Evolutionary conservation across 192 early-diverging fungal species (phyloP).

Genomic region (Backusella psychrophila): DNA sequence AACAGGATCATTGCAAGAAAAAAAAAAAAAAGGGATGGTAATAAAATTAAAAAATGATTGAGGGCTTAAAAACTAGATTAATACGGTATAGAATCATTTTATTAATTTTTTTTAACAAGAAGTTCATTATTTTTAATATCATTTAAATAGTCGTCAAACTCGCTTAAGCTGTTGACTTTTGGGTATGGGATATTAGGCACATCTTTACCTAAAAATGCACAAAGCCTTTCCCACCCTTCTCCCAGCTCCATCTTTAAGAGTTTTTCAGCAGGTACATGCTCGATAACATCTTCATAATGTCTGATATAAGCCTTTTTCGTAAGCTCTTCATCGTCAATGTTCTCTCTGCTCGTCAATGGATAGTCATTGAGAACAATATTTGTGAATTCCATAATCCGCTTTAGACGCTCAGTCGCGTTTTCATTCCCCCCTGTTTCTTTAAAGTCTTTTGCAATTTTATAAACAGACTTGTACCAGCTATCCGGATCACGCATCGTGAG

Average conservation of each 20-base stretch:
- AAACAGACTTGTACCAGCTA: slow-evolving; percentile 19
- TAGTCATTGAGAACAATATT: not conserved
- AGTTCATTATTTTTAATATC: not conserved
- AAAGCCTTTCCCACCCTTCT: slow-evolving; percentile 4
- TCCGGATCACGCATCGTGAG: slow-evolving; percentile 12
- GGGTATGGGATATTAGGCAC: not conserved
- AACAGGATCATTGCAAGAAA: not conserved
- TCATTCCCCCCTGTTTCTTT: not conserved
- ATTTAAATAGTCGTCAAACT: not conserved
- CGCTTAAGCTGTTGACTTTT: not conserved
- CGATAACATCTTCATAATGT: not conserved
- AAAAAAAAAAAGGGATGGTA: not conserved
- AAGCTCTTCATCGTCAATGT: not conserved
- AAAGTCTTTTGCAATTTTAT: not conserved
- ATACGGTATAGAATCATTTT: not conserved
- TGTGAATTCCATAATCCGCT: not conserved
- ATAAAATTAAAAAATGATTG: not conserved
- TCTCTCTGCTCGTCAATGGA: not conserved
- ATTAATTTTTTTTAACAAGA: not conserved
- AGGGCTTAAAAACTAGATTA: not conserved
- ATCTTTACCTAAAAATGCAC: not conserved
- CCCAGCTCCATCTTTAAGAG: not conserved
- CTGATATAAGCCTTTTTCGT: not conserved
- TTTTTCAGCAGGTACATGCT: not conserved
- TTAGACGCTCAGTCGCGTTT: not conserved